Conservation (phyloP, 2,329 filamentous ascomycete genomes). For the Diplocarpon rosae region DNA sequence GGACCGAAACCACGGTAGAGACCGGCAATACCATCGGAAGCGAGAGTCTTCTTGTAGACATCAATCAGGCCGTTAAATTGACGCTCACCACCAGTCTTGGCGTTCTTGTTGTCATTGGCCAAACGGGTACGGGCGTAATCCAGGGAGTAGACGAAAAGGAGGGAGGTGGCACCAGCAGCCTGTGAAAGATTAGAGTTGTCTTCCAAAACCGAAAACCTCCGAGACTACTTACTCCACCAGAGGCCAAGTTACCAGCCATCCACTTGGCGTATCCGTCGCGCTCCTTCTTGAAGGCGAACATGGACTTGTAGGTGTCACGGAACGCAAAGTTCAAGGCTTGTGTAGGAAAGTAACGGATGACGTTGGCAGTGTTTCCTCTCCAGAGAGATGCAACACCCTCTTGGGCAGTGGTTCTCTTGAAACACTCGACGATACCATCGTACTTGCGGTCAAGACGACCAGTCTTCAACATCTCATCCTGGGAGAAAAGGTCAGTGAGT, state of each 20-base stretch:
- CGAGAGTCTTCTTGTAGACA: constrained; percentile 99
- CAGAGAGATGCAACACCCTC: constrained; percentile 95
- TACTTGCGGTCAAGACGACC: constrained; percentile 98
- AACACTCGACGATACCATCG: constrained; percentile 88
- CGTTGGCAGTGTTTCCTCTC: constrained; percentile 99
- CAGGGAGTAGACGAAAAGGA: constrained; percentile 99
- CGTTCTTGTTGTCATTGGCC: constrained; percentile 99
- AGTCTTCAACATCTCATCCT: constrained; percentile 99
- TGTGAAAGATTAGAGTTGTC: constrained; percentile 27
- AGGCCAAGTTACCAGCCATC: constrained; percentile 99
- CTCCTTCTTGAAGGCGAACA: constrained; percentile 99
- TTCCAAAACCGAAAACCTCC: not conserved
- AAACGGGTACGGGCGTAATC: constrained; percentile 99
- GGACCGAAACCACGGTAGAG: constrained; percentile 99
- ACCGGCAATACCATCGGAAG: constrained; percentile 96
- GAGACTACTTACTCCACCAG: constrained; percentile 77
- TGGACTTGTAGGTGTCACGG: constrained; percentile 99
- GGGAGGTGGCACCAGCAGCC: constrained; percentile 98
- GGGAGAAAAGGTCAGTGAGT: constrained; percentile 15
- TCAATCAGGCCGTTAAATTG: constrained; percentile 99
- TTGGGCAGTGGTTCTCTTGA: constrained; percentile 76
- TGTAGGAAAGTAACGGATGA: constrained; percentile 99
- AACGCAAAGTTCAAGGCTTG: constrained; percentile 99
- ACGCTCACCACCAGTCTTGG: constrained; percentile 92
- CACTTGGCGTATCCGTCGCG: constrained; percentile 96